Base-by-base conservation (phyloP, 2,329 filamentous ascomycete species). In the Cordyceps pruinosa region DNA sequence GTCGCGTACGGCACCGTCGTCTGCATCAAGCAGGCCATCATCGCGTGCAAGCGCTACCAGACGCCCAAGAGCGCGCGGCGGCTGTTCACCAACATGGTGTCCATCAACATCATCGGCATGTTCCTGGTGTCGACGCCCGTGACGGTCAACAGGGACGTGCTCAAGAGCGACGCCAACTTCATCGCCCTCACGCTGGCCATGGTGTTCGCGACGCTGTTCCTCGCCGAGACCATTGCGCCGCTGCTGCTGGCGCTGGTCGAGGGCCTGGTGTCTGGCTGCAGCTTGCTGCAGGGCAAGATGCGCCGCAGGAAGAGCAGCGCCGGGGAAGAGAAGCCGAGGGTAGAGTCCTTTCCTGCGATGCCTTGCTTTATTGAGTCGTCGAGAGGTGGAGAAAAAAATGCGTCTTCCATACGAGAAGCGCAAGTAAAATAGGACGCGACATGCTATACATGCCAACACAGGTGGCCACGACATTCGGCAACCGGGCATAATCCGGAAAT, bases 81-180 rank as follows among this genome's bases (percentile, higher is more conserved):
- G 9, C 44, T 63, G 12, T 63, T 63, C 25, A 63, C 61, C 34
- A 62, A 63, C 58, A 63, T 63, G 61, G 52, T 61, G 12, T 61
- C 59, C 19, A 59, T 62, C 39, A 63, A 63, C 41, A 61, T 63
- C n/a, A 42, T 61, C 1, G 62, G 61, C 32, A 54, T 63, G 37
- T 47, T 63, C 19, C 49, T 63, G 19, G 62, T 63, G 0, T 62
- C 61, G 25, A 61, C 58, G 17, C 62, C 61, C 7, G 62, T 62
- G 17, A 62, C 62, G 1, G 47, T 62, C n/a, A 57, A 63, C 19
- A 41, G 53, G 21, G 17, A 58, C 12, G 58, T 62, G 23, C 56
- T 61, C 26, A 50, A 41, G 12, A 58, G 60, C 30, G 51, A 60
- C 19, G 57, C 37, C 34, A 60, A 57, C 17, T 60, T 62, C 7